Conservation (phyloP, 176 grass and related monocot species). For the Bolboschoenus planiculmis region DNA sequence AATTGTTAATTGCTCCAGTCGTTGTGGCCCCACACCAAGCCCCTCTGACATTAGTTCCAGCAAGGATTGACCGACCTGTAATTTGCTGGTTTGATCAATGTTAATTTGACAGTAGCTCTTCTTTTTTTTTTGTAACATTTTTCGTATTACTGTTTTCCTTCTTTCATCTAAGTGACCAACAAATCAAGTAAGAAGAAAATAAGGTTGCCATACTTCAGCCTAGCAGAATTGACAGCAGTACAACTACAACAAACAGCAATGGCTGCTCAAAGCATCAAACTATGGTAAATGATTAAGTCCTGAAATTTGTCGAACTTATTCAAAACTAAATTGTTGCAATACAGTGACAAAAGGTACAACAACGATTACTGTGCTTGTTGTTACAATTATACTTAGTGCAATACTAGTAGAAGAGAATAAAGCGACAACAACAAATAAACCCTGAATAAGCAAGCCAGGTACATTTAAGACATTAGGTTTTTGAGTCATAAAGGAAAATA, state of each 20-base stretch:
- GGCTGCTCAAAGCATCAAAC: background rate
- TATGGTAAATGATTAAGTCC: background rate
- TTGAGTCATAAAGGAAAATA: background rate
- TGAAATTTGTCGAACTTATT: background rate
- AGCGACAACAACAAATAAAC: background rate
- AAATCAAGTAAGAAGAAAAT: background rate
- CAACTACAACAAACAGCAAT: background rate
- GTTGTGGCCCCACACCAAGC: constrained; percentile 23
- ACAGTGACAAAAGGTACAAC: background rate
- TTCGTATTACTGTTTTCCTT: background rate
- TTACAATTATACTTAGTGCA: background rate
- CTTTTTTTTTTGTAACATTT: background rate
- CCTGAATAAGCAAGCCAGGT: background rate
- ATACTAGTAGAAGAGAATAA: background rate
- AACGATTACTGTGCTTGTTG: background rate
- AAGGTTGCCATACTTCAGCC: background rate
- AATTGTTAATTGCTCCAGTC: constrained; percentile 36
- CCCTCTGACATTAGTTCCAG: constrained; percentile 52
- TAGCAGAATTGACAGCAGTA: background rate
- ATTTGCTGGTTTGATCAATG: background rate
- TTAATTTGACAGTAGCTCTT: background rate
- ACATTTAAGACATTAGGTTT: background rate
- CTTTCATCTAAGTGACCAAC: background rate
- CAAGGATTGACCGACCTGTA: constrained; percentile 30
- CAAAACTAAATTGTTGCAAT: background rate